These are phyloP conservation scores for Polychaeton citri DNA, from an alignment of 2,329 filamentous ascomycete genomes.

Conservation along the genomic window DNA sequence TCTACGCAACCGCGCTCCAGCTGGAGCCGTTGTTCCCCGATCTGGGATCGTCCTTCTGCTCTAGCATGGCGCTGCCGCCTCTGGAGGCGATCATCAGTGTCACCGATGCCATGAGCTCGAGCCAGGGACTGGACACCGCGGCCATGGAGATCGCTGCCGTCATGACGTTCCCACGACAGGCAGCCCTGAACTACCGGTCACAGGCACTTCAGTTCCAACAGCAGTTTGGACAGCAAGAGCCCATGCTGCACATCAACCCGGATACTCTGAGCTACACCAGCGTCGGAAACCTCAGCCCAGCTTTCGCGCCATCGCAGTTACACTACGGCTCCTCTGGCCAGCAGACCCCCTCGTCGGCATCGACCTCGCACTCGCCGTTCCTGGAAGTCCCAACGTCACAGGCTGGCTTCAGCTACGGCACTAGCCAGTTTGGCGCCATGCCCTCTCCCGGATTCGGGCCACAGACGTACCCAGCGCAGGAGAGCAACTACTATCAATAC, in stretches of 20 bases:
- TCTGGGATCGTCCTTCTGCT: constrained; percentile 71
- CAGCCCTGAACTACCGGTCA: constrained; percentile 28
- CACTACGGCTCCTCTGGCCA: constrained; percentile 14
- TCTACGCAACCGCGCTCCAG: constrained; percentile 77
- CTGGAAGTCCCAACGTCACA: constrained; percentile 29
- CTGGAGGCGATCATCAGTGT: constrained; percentile 77
- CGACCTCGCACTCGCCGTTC: constrained; percentile 16
- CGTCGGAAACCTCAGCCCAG: constrained; percentile 35
- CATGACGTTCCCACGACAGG: constrained; percentile 33
- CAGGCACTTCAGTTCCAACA: constrained; percentile 10
- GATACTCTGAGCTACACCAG: constrained; percentile 14
- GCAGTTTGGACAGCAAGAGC: constrained; percentile 3
- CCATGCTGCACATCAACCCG: constrained; percentile 9
- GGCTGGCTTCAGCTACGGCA: constrained; percentile 17
- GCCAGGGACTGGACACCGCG: constrained; percentile 26
- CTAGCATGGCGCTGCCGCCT: constrained; percentile 55
- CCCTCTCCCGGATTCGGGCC: constrained; percentile 21
- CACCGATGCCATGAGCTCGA: constrained; percentile 50
- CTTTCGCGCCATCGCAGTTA: constrained; percentile 34
- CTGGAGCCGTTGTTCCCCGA: constrained; percentile 87
- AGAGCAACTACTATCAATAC: constrained; percentile 24
- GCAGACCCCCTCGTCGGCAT: constrained; percentile 16
- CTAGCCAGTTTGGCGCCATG: constrained; percentile 18
- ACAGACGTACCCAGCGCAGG: constrained; percentile 22
- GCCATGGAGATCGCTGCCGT: constrained; percentile 30